These are phyloP conservation scores for Ceratocystis lukuohia DNA, from an alignment of 2,329 filamentous ascomycete species.

Conservation along the genomic window DNA sequence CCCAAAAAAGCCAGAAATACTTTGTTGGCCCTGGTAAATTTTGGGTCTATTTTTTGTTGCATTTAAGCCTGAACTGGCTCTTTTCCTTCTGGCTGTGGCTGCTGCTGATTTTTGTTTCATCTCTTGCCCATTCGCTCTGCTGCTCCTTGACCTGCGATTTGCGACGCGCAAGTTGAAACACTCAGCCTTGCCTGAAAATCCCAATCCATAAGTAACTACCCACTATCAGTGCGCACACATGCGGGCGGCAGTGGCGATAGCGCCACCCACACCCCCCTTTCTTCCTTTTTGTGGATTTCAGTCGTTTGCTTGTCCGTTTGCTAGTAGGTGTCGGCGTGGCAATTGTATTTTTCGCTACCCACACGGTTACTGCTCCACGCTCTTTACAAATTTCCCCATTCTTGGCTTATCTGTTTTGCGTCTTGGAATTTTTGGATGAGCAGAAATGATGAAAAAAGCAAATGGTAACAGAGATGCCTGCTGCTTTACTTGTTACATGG, in stretches of 20 bases:
- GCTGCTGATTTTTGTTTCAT: not conserved
- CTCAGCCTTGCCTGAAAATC: conserved; percentile 12
- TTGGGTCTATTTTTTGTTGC: not conserved
- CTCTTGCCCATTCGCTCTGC: not conserved
- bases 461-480: not conserved
- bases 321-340: not conserved
- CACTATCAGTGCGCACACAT: not conserved
- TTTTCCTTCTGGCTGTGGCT: not conserved
- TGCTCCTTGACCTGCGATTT: conserved; percentile 3
- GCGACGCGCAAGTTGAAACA: conserved; percentile 13
- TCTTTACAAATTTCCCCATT: not conserved
- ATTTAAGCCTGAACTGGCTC: not conserved
- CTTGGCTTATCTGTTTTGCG: not conserved
- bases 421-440: not conserved
- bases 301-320: not conserved
- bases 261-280: not conserved
- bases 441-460: not conserved
- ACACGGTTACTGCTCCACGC: not conserved
- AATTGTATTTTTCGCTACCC: no score
- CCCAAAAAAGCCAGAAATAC: not conserved
- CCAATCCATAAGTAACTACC: not conserved
- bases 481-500: not conserved
- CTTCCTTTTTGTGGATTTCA: not conserved
- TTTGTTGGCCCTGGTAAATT: not conserved
- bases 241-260: not conserved